phyloP scores from a whole-genome alignment of 2,329 filamentous ascomycete species.

The Penicillium sumatraense region DNA sequence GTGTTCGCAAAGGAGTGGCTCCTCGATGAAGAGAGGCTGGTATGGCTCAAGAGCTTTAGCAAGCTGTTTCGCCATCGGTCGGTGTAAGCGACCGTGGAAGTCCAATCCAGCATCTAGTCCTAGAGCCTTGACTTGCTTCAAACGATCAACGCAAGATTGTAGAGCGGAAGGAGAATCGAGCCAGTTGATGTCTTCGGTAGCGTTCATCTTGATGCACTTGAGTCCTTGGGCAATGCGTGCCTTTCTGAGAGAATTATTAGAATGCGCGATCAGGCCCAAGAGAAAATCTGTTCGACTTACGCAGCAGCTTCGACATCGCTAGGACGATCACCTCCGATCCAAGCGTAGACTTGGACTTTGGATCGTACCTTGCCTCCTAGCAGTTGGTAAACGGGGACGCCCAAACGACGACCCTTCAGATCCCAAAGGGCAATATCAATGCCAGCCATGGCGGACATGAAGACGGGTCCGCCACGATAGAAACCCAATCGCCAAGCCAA shows the following conservation, averaged over 20 bases:
- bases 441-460: slow-evolving; percentile 78
- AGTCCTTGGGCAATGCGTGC: slow-evolving; percentile 46
- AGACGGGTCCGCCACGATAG: slow-evolving; percentile 77
- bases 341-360: slow-evolving; percentile 73
- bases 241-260: slow-evolving; percentile 41
- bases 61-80: slow-evolving; percentile 78
- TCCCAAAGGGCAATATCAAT: slow-evolving; percentile 83
- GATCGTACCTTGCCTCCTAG: slow-evolving; percentile 74
- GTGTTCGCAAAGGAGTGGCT: slow-evolving; percentile 73
- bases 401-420: slow-evolving; percentile 68
- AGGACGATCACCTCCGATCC: slow-evolving; percentile 78
- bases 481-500: slow-evolving; percentile 71
- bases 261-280: neutral
- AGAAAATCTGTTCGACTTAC: slow-evolving; percentile 18
- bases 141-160: slow-evolving; percentile 66
- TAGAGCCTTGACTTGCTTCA: slow-evolving; percentile 70
- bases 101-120: slow-evolving; percentile 78
- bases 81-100: slow-evolving; percentile 77
- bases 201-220: slow-evolving; percentile 75
- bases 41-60: slow-evolving; percentile 69
- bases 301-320: slow-evolving; percentile 66
- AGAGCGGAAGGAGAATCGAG: slow-evolving; percentile 72
- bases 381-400: slow-evolving; percentile 73
- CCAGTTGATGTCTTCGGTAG: slow-evolving; percentile 75
- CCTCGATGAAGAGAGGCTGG: slow-evolving; percentile 74